Evolutionary conservation across 1,284 basidiomycete species (phyloP), one percentile per base, ranked within the genome.

Genomic region (Trichosporon sp.): DNA sequence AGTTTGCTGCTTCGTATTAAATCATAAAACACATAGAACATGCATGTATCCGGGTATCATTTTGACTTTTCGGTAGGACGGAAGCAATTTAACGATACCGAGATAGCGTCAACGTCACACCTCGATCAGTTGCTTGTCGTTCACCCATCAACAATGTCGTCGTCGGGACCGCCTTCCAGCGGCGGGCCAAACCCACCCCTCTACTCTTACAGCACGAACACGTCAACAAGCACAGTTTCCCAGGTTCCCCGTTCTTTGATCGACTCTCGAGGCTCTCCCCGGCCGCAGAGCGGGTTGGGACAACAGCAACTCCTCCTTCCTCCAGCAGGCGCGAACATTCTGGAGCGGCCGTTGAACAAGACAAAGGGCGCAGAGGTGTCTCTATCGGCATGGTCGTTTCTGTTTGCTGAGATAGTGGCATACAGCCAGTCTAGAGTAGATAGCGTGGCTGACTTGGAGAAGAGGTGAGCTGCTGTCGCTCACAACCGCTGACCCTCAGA

Each of bases 381-480:
- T 21, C 86, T 90, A 1, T 88, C 90, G 2, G 91, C 93, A 1
- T 95, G 93, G 83, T 89, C 91, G 0, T 97, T 96, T 79, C 86
- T 97, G 74, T 94, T 97, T 84, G 92, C 92, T 7, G 94, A 97
- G 84, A 87, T 95, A 21, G 90, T 98, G 1, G 91, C 94, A 80
- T 99, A 99, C 83, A 96, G 93, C 1, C 96, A 99, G 85, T 94
- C 92, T 78, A 88, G 94, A 68, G 96, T 98, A 68, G 91, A 89
- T 76, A 96, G 96, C 8, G 96, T 99, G 73, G 91, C 92, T 78
- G 96, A 99, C 80, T 87, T 99, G 70, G 97, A 99, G 84, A 88
- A 91, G 77, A 87, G 89, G 91, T 91, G 70, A 4, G 21, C 43
- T 3, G 3, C 12, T 1, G 4, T 4, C 3, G 14, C 3, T 8